Conservation (phyloP, 2,329 filamentous ascomycete genomes). For the Stagonosporopsis cucurbitacearum region DNA sequence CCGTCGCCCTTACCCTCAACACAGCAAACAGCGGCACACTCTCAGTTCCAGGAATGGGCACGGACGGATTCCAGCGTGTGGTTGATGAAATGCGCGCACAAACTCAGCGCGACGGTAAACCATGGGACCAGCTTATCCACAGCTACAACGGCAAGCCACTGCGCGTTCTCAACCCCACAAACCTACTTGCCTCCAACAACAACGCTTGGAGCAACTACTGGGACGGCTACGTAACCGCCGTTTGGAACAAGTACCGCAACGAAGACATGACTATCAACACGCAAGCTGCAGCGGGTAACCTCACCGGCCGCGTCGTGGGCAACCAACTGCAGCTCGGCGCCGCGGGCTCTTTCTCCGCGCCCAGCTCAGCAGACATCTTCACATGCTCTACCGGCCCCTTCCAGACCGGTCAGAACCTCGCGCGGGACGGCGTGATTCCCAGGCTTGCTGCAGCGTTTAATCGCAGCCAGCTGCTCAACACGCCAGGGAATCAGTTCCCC, state of each 20-base stretch:
- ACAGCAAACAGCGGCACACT: conserved; percentile 49
- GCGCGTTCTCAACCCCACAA: conserved; percentile 54
- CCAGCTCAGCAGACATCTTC: conserved; percentile 68
- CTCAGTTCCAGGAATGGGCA: conserved; percentile 63
- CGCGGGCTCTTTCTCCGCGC: conserved; percentile 60
- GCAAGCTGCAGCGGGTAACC: conserved; percentile 64
- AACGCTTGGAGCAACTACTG: conserved; percentile 60
- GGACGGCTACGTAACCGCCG: conserved; percentile 59
- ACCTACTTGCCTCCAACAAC: conserved; percentile 54
- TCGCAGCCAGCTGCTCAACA: conserved; percentile 69
- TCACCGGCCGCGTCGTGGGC: conserved; percentile 57
- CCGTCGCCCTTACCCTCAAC: conserved; percentile 53
- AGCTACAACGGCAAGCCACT: conserved; percentile 45
- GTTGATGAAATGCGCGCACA: conserved; percentile 63
- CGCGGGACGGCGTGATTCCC: conserved; percentile 68
- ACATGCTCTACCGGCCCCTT: conserved; percentile 71
- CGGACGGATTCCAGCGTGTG: conserved; percentile 63
- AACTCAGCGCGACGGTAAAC: conserved; percentile 59
- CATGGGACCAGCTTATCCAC: conserved; percentile 68
- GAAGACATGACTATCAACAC: conserved; percentile 66
- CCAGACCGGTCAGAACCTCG: conserved; percentile 50
- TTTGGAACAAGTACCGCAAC: conserved; percentile 57
- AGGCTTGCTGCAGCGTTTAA: conserved; percentile 79
- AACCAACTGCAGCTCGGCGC: conserved; percentile 51
- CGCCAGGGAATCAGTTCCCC: conserved; percentile 46